Percentiles rank a stretch among this genome's conserved stretches.
phyloP scores from a whole-genome alignment of 805 yeast genomes.

The Candida glaebosa region DNA sequence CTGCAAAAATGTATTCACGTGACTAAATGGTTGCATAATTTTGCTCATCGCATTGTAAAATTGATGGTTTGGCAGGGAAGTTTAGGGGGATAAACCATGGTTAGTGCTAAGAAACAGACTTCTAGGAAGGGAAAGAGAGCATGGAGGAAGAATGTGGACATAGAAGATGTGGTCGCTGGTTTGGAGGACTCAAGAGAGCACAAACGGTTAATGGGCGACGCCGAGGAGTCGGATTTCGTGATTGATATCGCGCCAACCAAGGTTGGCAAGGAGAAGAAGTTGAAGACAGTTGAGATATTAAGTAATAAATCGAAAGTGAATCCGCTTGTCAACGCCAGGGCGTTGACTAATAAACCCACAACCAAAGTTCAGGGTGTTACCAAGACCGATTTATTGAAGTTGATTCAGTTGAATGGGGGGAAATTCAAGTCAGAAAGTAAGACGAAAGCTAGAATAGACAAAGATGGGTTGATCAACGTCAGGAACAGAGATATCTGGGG shows the following conservation, averaged over 20 bases:
- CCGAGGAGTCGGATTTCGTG: conserved; percentile 59
- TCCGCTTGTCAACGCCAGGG: conserved; percentile 36
- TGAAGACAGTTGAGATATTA: conserved; percentile 68
- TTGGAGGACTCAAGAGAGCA: conserved; percentile 67
- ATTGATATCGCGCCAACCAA: conserved; percentile 55
- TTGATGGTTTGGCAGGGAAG: neutral
- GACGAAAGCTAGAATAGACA: conserved; percentile 37
- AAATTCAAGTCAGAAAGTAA: conserved; percentile 11
- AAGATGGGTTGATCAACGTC: conserved; percentile 58
- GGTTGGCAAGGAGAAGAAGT: conserved; percentile 33
- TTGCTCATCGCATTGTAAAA: conserved; percentile 3
- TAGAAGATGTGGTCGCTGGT: conserved; percentile 71
- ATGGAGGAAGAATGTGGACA: conserved; percentile 90
- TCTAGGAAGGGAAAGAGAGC: conserved; percentile 91
- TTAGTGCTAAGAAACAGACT: conserved; percentile 41
- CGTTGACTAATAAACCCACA: conserved; percentile 3
- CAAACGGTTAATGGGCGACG: conserved; percentile 28
- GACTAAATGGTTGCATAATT: neutral
- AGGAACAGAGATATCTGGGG: conserved; percentile 70
- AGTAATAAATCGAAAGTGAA: conserved; percentile 72
- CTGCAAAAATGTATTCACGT: neutral
- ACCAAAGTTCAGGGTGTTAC: conserved; percentile 57
- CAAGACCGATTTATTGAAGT: conserved; percentile 56
- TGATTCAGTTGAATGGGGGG: conserved; percentile 73
- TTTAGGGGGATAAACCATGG: conserved; percentile 1